Evolutionary conservation across 176 grass and related monocot genomes (phyloP).

Genomic region (Calamus simplicifolius): DNA sequence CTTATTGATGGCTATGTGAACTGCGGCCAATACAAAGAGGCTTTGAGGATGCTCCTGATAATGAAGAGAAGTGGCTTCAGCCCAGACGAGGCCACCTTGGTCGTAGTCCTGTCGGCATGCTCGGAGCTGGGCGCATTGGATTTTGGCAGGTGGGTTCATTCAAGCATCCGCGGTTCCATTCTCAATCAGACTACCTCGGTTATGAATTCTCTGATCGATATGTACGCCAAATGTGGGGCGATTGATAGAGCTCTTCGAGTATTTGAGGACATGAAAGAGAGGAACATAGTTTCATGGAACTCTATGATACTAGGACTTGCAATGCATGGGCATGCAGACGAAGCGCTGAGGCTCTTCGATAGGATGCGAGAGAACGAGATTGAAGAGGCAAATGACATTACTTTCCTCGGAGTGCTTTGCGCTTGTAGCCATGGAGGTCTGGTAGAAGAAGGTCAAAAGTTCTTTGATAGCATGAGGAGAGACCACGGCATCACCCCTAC

Average conservation of each 20-base stretch:
- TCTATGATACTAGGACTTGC: conserved; percentile 20
- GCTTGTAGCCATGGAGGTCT: conserved; percentile 21
- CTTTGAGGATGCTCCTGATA: background rate
- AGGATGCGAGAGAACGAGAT: conserved; percentile 2
- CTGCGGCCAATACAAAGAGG: background rate
- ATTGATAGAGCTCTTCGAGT: conserved; percentile 9
- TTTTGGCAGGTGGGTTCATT: conserved; percentile 23
- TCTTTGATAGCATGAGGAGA: conserved; percentile 14
- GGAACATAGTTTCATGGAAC: conserved; percentile 21
- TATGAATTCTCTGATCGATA: conserved; percentile 16
- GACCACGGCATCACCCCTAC: conserved; percentile 3
- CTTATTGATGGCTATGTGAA: conserved; percentile 9
- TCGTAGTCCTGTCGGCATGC: conserved; percentile 10
- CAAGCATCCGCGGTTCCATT: background rate
- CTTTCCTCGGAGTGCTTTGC: conserved; percentile 19
- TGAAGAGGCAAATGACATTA: conserved; percentile 16
- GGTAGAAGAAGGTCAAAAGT: conserved; percentile 5
- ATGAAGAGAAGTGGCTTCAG: background rate
- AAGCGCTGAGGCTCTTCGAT: conserved; percentile 14
- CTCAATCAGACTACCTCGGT: background rate
- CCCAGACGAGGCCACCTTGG: conserved; percentile 11
- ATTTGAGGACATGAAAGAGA: conserved; percentile 8
- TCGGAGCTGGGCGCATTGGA: conserved; percentile 16
- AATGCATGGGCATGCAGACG: conserved; percentile 11
- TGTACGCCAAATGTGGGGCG: conserved; percentile 20